phyloP scores from a whole-genome alignment of 441 rosid species.

The Populus trichocarpa region DNA sequence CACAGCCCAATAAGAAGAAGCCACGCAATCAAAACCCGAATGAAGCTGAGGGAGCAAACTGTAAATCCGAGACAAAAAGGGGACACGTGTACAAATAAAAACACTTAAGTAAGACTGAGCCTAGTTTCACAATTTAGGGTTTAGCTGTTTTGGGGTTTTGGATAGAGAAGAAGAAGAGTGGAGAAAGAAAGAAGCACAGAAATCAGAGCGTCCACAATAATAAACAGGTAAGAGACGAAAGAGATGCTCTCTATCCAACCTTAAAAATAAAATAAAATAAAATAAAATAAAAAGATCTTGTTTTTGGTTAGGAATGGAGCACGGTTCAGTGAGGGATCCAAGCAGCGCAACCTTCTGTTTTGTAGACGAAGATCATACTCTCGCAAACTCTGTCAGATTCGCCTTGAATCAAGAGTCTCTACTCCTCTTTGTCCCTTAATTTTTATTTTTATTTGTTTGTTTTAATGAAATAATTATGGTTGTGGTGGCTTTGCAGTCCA shows the following conservation, averaged over 20 bases:
- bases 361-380: constrained; percentile 80
- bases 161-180: background rate
- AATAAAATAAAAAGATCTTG: background rate
- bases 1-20: background rate
- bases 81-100: background rate
- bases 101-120: background rate
- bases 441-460: background rate
- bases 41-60: background rate
- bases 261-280: too few relatives aligned
- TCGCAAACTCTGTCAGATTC: constrained; percentile 80
- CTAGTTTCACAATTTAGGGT: background rate
- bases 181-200: background rate
- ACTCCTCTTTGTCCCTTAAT: background rate
- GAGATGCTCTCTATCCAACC: background rate
- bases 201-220: background rate
- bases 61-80: background rate
- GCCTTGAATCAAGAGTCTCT: constrained; percentile 95
- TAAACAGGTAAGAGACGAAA: background rate
- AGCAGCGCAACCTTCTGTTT: constrained; percentile 66
- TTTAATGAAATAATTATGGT: background rate
- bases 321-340: constrained; percentile 33
- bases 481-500: constrained; percentile 56
- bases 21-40: background rate
- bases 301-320: constrained; percentile 18
- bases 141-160: background rate